Evolutionary conservation across 176 grass and related monocot species (phyloP).

Genomic region (Puya raimondii): DNA sequence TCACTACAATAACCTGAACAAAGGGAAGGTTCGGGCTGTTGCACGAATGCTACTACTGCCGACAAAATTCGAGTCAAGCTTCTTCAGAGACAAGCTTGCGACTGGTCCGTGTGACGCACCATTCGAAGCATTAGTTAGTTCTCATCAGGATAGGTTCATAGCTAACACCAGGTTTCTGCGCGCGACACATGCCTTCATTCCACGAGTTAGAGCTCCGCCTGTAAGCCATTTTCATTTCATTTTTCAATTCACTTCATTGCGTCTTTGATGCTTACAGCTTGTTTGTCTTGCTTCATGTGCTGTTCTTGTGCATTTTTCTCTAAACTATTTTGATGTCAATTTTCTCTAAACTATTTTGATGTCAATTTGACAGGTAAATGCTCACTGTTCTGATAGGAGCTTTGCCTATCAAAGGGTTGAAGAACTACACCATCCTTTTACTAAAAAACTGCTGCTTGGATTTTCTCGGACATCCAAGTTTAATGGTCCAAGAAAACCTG

Average conservation of each 20-base stretch:
- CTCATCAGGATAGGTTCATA: slow-evolving; percentile 70
- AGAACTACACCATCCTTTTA: slow-evolving; percentile 87
- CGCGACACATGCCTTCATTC: slow-evolving; percentile 85
- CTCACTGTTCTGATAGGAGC: slow-evolving; percentile 66
- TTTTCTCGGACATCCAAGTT: slow-evolving; percentile 90
- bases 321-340: slow-evolving; percentile 14
- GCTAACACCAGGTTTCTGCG: slow-evolving; percentile 79
- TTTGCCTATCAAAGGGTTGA: slow-evolving; percentile 81
- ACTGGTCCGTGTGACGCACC: slow-evolving; percentile 46
- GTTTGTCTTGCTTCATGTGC: slow-evolving; percentile 13
- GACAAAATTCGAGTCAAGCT: slow-evolving; percentile 52
- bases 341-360: background rate
- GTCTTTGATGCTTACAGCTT: background rate
- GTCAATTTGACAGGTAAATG: slow-evolving; percentile 56
- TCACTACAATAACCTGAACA: slow-evolving; percentile 41
- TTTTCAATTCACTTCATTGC: slow-evolving; percentile 6
- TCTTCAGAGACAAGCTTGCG: slow-evolving; percentile 45
- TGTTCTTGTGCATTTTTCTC: slow-evolving; percentile 10
- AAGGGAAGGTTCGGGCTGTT: slow-evolving; percentile 53
- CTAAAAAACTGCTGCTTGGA: slow-evolving; percentile 87
- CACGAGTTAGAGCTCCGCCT: slow-evolving; percentile 84
- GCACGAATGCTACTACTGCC: slow-evolving; percentile 67
- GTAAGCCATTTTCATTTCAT: slow-evolving; percentile 52
- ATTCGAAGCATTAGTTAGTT: slow-evolving; percentile 59
- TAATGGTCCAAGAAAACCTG: slow-evolving; percentile 77